Evolutionary conservation across 768 basidiomycete genomes (phyloP).

Genomic region (Cubamyces sp.): DNA sequence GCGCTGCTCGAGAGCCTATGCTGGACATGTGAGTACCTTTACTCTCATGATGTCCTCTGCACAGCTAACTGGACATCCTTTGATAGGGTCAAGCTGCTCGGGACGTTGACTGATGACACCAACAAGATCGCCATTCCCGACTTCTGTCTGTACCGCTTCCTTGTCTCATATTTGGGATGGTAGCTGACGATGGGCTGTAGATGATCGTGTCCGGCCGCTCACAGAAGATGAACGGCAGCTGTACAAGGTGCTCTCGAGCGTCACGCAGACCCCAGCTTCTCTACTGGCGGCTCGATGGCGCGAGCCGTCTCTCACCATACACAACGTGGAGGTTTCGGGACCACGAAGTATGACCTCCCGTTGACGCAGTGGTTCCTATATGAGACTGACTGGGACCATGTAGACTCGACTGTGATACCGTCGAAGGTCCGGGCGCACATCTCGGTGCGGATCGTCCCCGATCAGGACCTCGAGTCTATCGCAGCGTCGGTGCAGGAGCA

Average conservation of each 20-base stretch:
- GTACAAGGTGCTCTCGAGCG: slow-evolving; percentile 68
- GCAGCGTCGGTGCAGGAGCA: slow-evolving; percentile 61
- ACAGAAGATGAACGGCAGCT: slow-evolving; percentile 67
- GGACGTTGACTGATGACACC: slow-evolving; percentile 62
- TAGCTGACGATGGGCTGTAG: slow-evolving; percentile 40
- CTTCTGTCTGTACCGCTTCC: slow-evolving; percentile 71
- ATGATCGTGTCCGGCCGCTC: slow-evolving; percentile 75
- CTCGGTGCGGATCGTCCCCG: slow-evolving; percentile 92
- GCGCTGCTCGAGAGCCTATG: slow-evolving; percentile 88
- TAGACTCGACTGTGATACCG: slow-evolving; percentile 90
- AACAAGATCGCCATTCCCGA: slow-evolving; percentile 70
- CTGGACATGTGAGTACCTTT: slow-evolving; percentile 71
- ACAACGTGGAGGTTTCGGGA: slow-evolving; percentile 82
- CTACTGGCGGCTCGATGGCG: slow-evolving; percentile 83
- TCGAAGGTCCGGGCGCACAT: slow-evolving; percentile 81
- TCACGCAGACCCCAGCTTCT: slow-evolving; percentile 69
- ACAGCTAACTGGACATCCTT: background rate
- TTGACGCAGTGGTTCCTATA: background rate
- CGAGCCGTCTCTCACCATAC: slow-evolving; percentile 88
- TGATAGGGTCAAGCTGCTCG: slow-evolving; percentile 75
- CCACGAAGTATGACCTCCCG: slow-evolving; percentile 61
- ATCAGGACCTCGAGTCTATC: slow-evolving; percentile 80
- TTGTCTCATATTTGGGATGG: background rate
- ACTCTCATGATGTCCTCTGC: background rate
- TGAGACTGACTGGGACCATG: background rate